These are phyloP conservation scores for Purpureocillium takamizusanense DNA, from an alignment of 2,329 filamentous ascomycete species.

Conservation along the genomic window DNA sequence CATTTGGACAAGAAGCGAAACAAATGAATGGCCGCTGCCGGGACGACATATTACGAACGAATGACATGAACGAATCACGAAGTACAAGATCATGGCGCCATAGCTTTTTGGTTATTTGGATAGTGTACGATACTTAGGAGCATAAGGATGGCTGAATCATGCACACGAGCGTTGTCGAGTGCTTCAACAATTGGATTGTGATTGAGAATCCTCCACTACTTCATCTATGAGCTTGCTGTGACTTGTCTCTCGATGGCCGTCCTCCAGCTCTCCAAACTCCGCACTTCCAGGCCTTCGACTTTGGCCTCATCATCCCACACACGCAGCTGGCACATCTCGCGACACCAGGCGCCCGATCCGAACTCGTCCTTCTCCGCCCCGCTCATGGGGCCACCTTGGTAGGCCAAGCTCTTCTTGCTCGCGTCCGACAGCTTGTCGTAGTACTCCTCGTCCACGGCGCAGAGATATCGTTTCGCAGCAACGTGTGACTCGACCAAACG, in stretches of 20 bases:
- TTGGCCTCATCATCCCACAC: conserved; percentile 11
- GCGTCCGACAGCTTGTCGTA: conserved; percentile 9
- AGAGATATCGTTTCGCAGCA: conserved; percentile 10
- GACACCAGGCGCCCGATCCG: conserved; percentile 5
- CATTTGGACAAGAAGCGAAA: conserved; percentile 3
- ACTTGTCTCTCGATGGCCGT: not conserved
- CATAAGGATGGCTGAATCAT: too few species aligned
- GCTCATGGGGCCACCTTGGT: conserved; percentile 10
- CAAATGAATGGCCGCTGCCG: not conserved
- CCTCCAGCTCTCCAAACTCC: conserved; percentile 3
- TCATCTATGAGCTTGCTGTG: too few species aligned
- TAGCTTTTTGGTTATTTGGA: too few species aligned
- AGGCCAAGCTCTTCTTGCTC: conserved; percentile 8
- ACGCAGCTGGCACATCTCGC: conserved; percentile 9
- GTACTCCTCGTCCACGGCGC: conserved; percentile 8
- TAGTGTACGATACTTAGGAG: too few species aligned
- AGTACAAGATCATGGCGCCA: too few species aligned
- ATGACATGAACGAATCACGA: too few species aligned
- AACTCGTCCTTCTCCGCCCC: conserved; percentile 5
- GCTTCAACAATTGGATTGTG: too few species aligned
- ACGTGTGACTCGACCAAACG: conserved; percentile 11
- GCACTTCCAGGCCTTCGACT: conserved; percentile 3
- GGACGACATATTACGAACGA: too few species aligned
- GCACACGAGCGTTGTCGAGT: too few species aligned
- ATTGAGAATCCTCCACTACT: too few species aligned